Conservation (phyloP, 1,284 basidiomycete genomes). For the Cryptococcus sp. region DNA sequence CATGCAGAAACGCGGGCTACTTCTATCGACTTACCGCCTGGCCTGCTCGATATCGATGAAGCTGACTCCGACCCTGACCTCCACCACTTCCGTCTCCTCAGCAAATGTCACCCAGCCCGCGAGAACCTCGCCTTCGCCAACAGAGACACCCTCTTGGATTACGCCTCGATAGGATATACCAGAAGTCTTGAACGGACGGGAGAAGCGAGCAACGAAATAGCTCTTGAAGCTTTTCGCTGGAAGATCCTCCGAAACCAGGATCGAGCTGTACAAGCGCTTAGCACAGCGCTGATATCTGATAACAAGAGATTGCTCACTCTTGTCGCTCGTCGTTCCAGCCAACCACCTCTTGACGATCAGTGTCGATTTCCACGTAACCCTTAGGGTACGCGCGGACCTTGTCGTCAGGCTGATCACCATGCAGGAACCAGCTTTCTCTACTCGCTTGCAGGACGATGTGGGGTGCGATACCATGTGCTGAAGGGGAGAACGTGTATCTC, state of each 20-base stretch:
- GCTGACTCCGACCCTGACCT: slow-evolving; percentile 71
- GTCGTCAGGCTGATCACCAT: slow-evolving; percentile 51
- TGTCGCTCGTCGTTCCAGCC: slow-evolving; percentile 74
- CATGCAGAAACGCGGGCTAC: slow-evolving; percentile 31
- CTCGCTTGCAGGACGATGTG: slow-evolving; percentile 72
- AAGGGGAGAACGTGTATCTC: slow-evolving; percentile 65
- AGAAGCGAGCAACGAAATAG: slow-evolving; percentile 76
- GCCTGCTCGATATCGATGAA: slow-evolving; percentile 79
- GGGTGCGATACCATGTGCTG: slow-evolving; percentile 49
- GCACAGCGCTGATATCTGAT: slow-evolving; percentile 4
- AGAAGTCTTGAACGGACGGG: slow-evolving; percentile 57
- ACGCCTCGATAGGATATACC: slow-evolving; percentile 62
- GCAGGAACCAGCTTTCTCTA: slow-evolving; percentile 64
- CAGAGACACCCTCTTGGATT: slow-evolving; percentile 35
- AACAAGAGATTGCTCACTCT: slow-evolving; percentile 66
- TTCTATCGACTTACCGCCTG: slow-evolving; percentile 55
- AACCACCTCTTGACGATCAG: slow-evolving; percentile 61
- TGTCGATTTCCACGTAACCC: slow-evolving; percentile 62
- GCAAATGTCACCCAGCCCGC: slow-evolving; percentile 65
- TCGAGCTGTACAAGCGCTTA: slow-evolving; percentile 25
- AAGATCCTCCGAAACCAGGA: slow-evolving; percentile 49
- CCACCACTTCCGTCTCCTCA: slow-evolving; percentile 54
- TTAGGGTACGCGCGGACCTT: slow-evolving; percentile 55
- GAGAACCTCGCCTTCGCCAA: slow-evolving; percentile 53
- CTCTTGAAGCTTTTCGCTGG: slow-evolving; percentile 62